These are phyloP conservation scores for Pythium phragmitis DNA, from an alignment of 352 stramenopile genomes.

Conservation along the genomic window DNA sequence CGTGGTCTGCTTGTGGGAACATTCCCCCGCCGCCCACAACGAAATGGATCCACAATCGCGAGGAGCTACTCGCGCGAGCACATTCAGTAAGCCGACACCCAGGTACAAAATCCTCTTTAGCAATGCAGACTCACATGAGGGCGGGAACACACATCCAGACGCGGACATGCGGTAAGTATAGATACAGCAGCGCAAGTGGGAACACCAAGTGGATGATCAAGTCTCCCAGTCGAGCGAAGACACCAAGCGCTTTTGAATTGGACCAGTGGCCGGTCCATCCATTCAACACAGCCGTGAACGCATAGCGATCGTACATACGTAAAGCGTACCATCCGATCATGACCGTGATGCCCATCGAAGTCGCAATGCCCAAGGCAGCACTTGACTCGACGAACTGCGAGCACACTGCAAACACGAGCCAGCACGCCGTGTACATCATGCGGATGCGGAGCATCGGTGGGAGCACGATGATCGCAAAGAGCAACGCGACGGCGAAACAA, in stretches of 20 bases:
- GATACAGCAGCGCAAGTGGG: slow-evolving; percentile 62
- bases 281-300: slow-evolving; percentile 77
- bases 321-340: slow-evolving; percentile 87
- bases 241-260: slow-evolving; percentile 48
- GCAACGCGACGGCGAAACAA: slow-evolving; percentile 41
- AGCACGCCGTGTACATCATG: slow-evolving; percentile 82
- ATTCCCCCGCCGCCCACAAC: slow-evolving; percentile 60
- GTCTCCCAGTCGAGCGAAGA: slow-evolving; percentile 56
- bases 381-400: slow-evolving; percentile 54
- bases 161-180: slow-evolving; percentile 68
- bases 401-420: slow-evolving; percentile 58
- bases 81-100: neutral
- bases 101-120: neutral
- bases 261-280: slow-evolving; percentile 74
- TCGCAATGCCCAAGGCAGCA: slow-evolving; percentile 67
- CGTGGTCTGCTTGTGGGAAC: slow-evolving; percentile 75
- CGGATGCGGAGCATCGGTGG: slow-evolving; percentile 62
- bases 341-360: slow-evolving; percentile 81
- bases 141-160: slow-evolving; percentile 80
- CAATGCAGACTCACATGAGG: slow-evolving; percentile 47
- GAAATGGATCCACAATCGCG: slow-evolving; percentile 70
- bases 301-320: slow-evolving; percentile 69
- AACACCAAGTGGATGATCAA: slow-evolving; percentile 61
- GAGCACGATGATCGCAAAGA: slow-evolving; percentile 64
- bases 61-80: slow-evolving; percentile 40